Evolutionary conservation across 169 alveolate species (phyloP).

Genomic region (Theileria parva): DNA sequence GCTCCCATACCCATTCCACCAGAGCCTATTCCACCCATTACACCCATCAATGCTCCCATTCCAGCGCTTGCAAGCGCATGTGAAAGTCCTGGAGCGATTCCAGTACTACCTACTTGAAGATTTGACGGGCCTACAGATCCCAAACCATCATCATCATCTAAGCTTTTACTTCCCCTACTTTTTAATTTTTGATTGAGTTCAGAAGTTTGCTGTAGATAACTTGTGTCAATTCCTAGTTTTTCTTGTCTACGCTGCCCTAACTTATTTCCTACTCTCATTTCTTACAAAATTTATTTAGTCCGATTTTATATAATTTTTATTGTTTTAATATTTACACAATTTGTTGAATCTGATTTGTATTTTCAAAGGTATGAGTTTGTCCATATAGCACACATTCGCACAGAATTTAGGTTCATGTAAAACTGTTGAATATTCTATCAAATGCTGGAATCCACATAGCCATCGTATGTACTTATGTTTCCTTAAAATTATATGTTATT

Average conservation of each 20-base stretch:
- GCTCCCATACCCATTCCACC: neutral
- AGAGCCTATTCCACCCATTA: neutral
- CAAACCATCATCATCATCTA: neutral
- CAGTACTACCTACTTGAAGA: slow-evolving; percentile 9
- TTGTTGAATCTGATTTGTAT: neutral
- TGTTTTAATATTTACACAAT: neutral
- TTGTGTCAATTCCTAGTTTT: neutral
- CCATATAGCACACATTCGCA: slow-evolving; percentile 20
- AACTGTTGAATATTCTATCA: neutral
- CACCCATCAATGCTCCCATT: slow-evolving; percentile 8
- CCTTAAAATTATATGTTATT: neutral
- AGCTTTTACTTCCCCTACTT: neutral
- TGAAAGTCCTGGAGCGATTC: neutral
- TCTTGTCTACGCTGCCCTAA: neutral
- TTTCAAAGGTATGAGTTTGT: neutral
- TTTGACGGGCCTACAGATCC: neutral
- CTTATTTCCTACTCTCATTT: slow-evolving; percentile 4
- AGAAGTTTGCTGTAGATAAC: slow-evolving; percentile 8
- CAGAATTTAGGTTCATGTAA: neutral
- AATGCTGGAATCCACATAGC: neutral
- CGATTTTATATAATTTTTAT: neutral
- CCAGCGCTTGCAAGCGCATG: neutral
- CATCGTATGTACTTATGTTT: neutral
- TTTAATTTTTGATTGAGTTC: neutral
- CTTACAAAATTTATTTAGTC: neutral